Conservation (phyloP, 2,329 filamentous ascomycete genomes). For the Colletotrichum caudatum region DNA sequence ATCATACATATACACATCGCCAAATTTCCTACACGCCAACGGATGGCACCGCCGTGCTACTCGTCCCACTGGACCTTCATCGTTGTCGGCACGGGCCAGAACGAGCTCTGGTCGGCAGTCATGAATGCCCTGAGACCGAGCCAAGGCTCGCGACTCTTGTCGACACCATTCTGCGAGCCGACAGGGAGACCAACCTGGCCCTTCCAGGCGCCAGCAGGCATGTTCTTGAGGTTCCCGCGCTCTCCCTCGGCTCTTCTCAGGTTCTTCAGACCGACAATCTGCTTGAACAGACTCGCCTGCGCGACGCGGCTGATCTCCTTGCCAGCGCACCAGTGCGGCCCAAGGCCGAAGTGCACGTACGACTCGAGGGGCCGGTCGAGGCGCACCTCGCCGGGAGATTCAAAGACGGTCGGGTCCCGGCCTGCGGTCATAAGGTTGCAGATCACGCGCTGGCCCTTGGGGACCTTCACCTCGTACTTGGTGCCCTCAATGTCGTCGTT, state of each 20-base stretch:
- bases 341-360: constrained; percentile 66
- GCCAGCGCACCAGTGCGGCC: constrained; percentile 57
- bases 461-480: constrained; percentile 35
- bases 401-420: constrained; percentile 61
- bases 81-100: constrained; percentile 44
- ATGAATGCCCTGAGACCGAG: constrained; percentile 44
- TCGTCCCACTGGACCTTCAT: constrained; percentile 45
- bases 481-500: constrained; percentile 40
- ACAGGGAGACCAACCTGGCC: constrained; percentile 43
- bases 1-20: constrained; percentile 6
- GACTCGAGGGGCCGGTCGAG: constrained; percentile 62
- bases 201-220: constrained; percentile 42
- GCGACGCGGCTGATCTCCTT: constrained; percentile 53
- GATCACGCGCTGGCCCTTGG: constrained; percentile 61
- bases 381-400: constrained; percentile 61
- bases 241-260: constrained; percentile 44
- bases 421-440: constrained; percentile 63
- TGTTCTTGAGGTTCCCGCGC: constrained; percentile 45
- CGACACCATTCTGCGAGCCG: constrained; percentile 27
- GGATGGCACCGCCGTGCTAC: background rate
- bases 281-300: constrained; percentile 45
- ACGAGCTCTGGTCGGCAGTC: constrained; percentile 45
- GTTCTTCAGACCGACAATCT: constrained; percentile 44
- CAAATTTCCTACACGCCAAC: background rate
- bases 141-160: constrained; percentile 37